phyloP scores from a whole-genome alignment of 1,139 yeast genomes.

The Geotrichum aggregatum region DNA sequence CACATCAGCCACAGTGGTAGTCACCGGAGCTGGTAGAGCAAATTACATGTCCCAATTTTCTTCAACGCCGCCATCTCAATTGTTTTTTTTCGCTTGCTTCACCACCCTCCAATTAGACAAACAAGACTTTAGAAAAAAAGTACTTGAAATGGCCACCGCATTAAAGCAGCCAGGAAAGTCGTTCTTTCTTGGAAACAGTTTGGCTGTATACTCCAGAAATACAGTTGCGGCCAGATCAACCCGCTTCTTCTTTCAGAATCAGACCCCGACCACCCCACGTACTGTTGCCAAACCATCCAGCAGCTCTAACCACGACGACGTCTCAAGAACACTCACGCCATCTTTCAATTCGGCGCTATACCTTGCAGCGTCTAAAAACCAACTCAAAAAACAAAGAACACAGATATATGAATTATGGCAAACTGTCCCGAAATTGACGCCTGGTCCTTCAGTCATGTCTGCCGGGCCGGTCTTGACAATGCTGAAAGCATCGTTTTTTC shows the following conservation, averaged over 20 bases:
- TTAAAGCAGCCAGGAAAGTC: conserved; percentile 17
- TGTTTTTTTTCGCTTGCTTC: not conserved
- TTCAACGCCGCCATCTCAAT: too few relatives aligned
- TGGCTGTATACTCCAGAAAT: conserved; percentile 4
- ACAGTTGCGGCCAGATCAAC: conserved; percentile 4
- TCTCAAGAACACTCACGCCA: too few relatives aligned
- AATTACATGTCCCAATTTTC: not conserved
- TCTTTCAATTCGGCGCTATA: not conserved
- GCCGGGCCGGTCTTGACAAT: conserved; percentile 9
- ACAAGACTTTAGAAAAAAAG: not conserved
- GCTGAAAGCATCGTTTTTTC: conserved; percentile 19
- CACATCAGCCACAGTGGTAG: too few relatives aligned
- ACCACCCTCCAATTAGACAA: not conserved
- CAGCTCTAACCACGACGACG: too few relatives aligned
- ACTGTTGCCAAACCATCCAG: not conserved
- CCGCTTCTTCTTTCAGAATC: conserved; percentile 8
- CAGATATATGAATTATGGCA: not conserved
- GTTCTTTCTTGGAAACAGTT: conserved; percentile 18
- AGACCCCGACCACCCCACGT: not conserved
- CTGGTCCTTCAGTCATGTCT: not conserved
- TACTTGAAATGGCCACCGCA: not conserved
- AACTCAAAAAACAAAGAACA: not conserved
- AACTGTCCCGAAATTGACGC: not conserved
- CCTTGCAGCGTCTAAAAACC: not conserved
- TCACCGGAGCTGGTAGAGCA: too few relatives aligned